These are phyloP conservation scores for Ceratocystiopsis sp. DNA, from an alignment of 2,329 filamentous ascomycete genomes.

Conservation along the genomic window DNA sequence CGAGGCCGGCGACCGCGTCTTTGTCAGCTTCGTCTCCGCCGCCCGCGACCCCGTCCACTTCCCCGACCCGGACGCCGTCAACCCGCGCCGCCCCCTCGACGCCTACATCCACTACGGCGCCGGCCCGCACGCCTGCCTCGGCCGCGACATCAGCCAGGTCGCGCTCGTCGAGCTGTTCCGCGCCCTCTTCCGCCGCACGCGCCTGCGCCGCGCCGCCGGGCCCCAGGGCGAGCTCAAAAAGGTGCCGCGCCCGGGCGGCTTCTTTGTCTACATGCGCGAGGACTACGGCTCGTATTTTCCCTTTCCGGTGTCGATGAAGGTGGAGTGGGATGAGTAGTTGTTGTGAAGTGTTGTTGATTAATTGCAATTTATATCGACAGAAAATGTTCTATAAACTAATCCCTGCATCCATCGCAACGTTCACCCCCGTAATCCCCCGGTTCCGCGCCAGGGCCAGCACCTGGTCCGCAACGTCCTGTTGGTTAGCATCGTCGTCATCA, in stretches of 20 bases:
- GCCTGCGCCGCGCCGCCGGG: constrained; percentile 43
- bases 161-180: constrained; percentile 53
- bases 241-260: constrained; percentile 35
- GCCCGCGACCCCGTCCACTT: constrained; percentile 41
- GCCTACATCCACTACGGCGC: constrained; percentile 48
- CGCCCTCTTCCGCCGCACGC: constrained; percentile 41
- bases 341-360: too few relatives aligned
- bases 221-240: constrained; percentile 52
- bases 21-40: constrained; percentile 40
- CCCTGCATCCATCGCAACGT: constrained; percentile 7
- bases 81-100: constrained; percentile 44
- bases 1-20: constrained; percentile 40
- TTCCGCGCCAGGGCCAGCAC: constrained; percentile 5
- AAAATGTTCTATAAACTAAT: neutral
- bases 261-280: constrained; percentile 46
- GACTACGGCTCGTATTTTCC: constrained; percentile 37
- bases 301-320: constrained; percentile 36
- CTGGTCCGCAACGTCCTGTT: constrained; percentile 6
- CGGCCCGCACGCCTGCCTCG: constrained; percentile 46
- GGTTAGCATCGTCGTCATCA: neutral
- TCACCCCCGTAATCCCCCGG: constrained; percentile 7
- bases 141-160: constrained; percentile 39
- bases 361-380: neutral
- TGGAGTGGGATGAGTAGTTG: constrained; percentile 27
- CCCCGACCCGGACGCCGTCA: constrained; percentile 41